Conservation (phyloP, 257 asterid species). For the Solanum chaucha region DNA sequence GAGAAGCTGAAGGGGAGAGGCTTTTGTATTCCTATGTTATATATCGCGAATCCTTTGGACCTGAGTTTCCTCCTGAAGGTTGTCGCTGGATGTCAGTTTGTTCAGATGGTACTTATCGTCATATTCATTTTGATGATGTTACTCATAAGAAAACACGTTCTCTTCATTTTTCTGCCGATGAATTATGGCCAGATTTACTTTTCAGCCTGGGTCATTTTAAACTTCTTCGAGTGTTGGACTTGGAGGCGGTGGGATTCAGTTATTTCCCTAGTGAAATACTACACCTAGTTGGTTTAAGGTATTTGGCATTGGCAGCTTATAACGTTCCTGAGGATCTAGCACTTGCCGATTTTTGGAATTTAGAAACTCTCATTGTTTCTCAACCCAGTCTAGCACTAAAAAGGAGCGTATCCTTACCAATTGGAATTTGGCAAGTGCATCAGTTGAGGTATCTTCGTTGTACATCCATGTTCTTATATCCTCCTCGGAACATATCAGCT, state of each 20-base stretch:
- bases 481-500: neutral
- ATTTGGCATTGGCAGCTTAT: neutral
- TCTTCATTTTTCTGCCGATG: neutral
- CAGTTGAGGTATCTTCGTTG: neutral
- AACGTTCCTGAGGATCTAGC: neutral
- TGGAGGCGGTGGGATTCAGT: neutral
- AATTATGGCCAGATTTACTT: neutral
- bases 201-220: neutral
- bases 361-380: neutral
- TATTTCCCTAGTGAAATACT: neutral
- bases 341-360: neutral
- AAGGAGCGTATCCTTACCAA: neutral
- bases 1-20: neutral
- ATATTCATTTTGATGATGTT: too few relatives aligned
- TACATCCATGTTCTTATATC: neutral
- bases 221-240: neutral
- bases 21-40: neutral
- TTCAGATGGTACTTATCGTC: neutral
- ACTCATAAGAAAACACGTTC: neutral
- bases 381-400: rapidly evolving
- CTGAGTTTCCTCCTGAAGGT: neutral
- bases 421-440: neutral
- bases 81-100: neutral
- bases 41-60: neutral
- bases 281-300: neutral